Evolutionary conservation across 1,139 yeast genomes (phyloP), one percentile per base, ranked within the genome.

Genomic region (Candida dubliniensis): DNA sequence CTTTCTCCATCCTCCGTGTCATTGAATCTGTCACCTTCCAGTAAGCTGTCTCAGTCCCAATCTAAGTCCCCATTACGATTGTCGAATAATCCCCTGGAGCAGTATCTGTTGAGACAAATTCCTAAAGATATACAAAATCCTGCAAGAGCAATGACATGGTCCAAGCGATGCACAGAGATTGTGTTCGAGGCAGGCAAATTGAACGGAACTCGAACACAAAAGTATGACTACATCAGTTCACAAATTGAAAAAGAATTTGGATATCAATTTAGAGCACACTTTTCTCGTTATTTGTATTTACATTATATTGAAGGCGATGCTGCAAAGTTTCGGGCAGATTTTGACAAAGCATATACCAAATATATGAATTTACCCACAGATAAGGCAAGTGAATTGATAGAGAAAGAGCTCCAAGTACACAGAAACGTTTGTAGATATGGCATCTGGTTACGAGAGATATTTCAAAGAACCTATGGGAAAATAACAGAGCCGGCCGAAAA

Each of bases 361-460:
- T 34, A 40, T 33, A 36, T 38, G n/a, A 42, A 49, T 32, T 23
- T 40, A 12, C 14, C 42, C 23, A 31, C 41, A 18, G 44, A 49
- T 27, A 34, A 51, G 41, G 40, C 41, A 32, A 35, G 40, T 13
- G 48, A 45, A 39, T 39, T 44, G 12, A 44, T 51, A 8, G 27
- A 40, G 8, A 35, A 51, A 27, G 38, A 46, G 13, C 40, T 46
- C 30, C 42, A 39, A 3, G 33, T 3, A 25, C 26, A 29, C 24
- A 26, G 25, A 8, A 34, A 34, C 11, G 58, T 56, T 34, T 44
- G 51, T 6, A 53, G 51, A 34, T 51, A 50, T 33, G 61, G 59
- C 3, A 42, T 48, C 8, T 41, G 49, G 40, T 51, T 59, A 32
- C 50, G 61, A 13, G 53, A 54, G 18, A 38, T 58, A 9, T 50